Conservation (phyloP, 176 grass and related monocot genomes). For the Otatea glauca region DNA sequence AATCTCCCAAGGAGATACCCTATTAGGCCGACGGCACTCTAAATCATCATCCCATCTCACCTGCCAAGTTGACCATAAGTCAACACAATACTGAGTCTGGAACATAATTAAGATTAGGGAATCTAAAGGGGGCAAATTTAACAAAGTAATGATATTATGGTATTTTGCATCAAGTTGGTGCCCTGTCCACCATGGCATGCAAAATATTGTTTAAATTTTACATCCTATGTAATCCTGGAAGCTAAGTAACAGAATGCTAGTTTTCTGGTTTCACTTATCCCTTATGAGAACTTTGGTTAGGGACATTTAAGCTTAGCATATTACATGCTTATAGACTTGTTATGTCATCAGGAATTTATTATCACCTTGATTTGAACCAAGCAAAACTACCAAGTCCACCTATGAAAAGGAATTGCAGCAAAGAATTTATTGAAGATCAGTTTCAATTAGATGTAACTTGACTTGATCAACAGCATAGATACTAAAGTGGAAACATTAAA, state of each 20-base stretch:
- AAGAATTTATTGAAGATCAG: not conserved
- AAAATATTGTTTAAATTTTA: slow-evolving; percentile 16
- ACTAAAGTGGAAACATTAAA: not conserved
- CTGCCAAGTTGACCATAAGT: slow-evolving; percentile 52
- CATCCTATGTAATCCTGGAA: slow-evolving; percentile 29
- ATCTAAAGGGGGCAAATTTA: slow-evolving; percentile 31
- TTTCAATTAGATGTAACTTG: slow-evolving; percentile 13
- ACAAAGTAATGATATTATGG: slow-evolving; percentile 14
- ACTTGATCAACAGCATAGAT: slow-evolving; percentile 1
- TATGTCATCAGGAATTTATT: not conserved
- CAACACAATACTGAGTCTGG: slow-evolving; percentile 15
- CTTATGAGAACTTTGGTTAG: not conserved
- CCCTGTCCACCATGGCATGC: slow-evolving; percentile 24
- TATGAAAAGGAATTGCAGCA: not conserved
- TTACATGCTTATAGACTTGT: not conserved
- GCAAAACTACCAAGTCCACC: slow-evolving; percentile 14
- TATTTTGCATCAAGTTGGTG: slow-evolving; percentile 24
- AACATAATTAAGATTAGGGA: slow-evolving; percentile 21
- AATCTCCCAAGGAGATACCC: slow-evolving; percentile 96
- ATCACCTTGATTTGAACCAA: not conserved
- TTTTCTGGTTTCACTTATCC: not conserved
- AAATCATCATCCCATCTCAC: slow-evolving; percentile 85
- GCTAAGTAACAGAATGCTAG: slow-evolving; percentile 9
- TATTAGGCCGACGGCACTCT: slow-evolving; percentile 51
- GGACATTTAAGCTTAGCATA: slow-evolving; percentile 29